Evolutionary conservation across 2,329 filamentous ascomycete species (phyloP), one percentile per base, ranked within the genome.

Genomic region (Paraphaeosphaeria sporulosa): DNA sequence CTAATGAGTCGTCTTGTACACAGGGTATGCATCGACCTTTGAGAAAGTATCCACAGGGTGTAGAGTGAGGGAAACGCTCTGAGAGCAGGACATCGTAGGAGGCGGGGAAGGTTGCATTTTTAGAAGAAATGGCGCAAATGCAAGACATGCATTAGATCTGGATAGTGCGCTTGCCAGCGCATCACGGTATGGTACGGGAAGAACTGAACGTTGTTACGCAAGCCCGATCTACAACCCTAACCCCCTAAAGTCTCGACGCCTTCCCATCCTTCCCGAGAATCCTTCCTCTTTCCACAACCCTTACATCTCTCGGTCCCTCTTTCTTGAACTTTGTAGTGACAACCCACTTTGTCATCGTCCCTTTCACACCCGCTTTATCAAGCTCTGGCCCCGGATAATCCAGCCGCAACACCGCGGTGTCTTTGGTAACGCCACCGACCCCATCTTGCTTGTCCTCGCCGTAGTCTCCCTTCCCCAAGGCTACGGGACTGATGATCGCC

Each of bases 351-450:
- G 65, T 75, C 25, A 86, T 79, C 0, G 86, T 87, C 61, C 68
- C 80, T 65, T 84, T 79, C 4, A 76, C 81, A 8, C 74, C 76
- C 4, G 78, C 82, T 21, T 73, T 80, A 59, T 84, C 81, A 4
- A 88, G 73, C 68, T 89, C 87, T 40, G 79, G 79, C 0, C 87
- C 87, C 1, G 86, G 82, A 57, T 81, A 76, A 63, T 87, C 82
- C 58, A 89, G 69, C 13, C 78, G 81, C 53, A 89, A 70, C 21
- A 88, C 82, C 17, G 80, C 73, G 34, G 84, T 79, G 1, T 83
- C 80, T 65, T 86, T 85, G 17, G 78, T 76, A 55, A 75, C 67
- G 6, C 72, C 70, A 17, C 74, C 71, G 12, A 75, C 62, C 0
- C 70, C 72, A 61, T 75, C 71, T 54, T 75, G 73, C 2, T 57